These are phyloP conservation scores for Phaffia rhodozyma DNA, from an alignment of 1,284 basidiomycete species.

Conservation along the genomic window DNA sequence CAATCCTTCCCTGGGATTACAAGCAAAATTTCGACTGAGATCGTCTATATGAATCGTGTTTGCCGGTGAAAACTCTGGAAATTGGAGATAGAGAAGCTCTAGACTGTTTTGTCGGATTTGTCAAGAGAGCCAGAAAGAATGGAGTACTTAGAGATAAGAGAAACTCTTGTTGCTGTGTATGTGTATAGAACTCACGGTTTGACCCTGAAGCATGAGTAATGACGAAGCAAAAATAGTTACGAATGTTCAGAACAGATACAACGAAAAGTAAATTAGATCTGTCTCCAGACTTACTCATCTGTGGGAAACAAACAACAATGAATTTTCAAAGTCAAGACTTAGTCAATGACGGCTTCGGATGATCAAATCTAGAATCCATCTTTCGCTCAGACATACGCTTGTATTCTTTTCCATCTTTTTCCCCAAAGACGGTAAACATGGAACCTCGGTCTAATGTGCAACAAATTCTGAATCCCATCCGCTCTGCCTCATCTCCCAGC, in stretches of 20 bases:
- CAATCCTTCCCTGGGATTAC: conserved; percentile 71
- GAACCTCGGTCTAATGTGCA: conserved; percentile 34
- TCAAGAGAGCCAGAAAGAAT: not conserved
- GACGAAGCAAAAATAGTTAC: conserved; percentile 10
- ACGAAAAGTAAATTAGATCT: no score
- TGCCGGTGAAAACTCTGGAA: conserved; percentile 55
- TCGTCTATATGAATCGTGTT: conserved; percentile 76
- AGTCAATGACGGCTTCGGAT: conserved; percentile 37
- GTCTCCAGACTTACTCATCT: conserved; percentile 55
- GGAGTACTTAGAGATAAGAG: not conserved
- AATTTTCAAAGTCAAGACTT: not conserved
- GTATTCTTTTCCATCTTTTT: conserved; percentile 4
- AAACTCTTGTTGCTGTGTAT: no score
- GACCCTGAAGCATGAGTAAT: not conserved
- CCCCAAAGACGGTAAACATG: conserved; percentile 32
- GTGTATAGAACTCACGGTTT: not conserved
- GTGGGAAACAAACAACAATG: conserved; percentile 42
- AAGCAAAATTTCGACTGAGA: conserved; percentile 67
- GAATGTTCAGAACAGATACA: conserved; percentile 6
- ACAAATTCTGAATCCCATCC: conserved; percentile 46
- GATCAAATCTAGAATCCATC: conserved; percentile 47
- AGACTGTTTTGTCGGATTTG: conserved; percentile 38
- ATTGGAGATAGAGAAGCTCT: conserved; percentile 77
- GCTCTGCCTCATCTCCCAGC: conserved; percentile 47
- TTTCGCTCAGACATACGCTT: not conserved